Conservation (phyloP, 1,284 basidiomycete genomes). For the Cutaneotrichosporon cavernicola region DNA sequence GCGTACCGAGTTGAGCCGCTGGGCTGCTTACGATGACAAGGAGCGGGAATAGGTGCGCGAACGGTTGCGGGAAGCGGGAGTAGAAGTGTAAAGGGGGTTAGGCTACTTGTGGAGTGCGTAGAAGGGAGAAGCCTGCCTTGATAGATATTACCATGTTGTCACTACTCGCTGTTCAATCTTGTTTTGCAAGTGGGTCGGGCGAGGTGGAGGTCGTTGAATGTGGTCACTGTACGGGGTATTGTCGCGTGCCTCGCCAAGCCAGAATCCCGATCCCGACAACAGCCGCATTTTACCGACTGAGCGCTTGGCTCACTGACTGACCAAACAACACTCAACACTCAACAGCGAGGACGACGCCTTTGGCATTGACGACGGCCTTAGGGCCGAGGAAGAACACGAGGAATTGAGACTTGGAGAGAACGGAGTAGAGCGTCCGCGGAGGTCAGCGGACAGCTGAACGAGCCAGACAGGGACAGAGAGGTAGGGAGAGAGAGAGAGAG, state of each 20-base stretch:
- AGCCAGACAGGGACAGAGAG: no score
- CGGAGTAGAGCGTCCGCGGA: neutral
- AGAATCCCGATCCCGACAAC: neutral
- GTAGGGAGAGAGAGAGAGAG: neutral
- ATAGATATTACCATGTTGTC: neutral
- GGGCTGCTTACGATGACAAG: slow-evolving; percentile 49
- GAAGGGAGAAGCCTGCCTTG: neutral
- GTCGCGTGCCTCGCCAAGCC: neutral
- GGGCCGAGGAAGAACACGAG: neutral
- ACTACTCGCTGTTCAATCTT: neutral
- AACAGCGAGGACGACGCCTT: no score
- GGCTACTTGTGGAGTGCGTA: neutral
- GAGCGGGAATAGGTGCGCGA: neutral
- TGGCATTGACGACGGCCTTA: neutral
- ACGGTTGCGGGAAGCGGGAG: neutral
- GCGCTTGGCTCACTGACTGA: neutral
- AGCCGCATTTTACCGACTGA: neutral
- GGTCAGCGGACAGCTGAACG: neutral
- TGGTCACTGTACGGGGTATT: neutral
- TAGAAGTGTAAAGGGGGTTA: neutral
- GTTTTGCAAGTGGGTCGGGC: neutral
- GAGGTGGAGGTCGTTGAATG: neutral
- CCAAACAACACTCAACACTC: no score
- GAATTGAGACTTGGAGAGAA: neutral
- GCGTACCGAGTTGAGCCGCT: slow-evolving; percentile 64